Evolutionary conservation across 768 basidiomycete species (phyloP).

Genomic region (Pulveroboletus frians): DNA sequence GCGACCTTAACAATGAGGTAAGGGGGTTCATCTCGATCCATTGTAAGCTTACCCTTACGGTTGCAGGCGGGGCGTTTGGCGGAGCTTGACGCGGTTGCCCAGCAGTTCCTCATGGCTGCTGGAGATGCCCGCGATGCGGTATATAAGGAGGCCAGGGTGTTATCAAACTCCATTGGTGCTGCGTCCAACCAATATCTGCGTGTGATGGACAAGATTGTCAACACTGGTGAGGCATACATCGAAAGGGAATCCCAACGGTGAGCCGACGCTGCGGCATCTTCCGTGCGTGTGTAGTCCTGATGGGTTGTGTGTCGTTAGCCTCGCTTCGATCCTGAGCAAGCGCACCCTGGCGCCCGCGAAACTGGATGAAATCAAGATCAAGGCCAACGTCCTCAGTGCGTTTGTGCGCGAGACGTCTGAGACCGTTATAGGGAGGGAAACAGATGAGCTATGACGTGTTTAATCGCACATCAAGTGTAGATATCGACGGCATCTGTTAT

Average conservation of each 20-base stretch:
- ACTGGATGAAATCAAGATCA: slow-evolving; percentile 90
- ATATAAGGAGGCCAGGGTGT: slow-evolving; percentile 54
- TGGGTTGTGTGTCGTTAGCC: slow-evolving; percentile 36
- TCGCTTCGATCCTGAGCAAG: slow-evolving; percentile 72
- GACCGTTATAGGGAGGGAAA: slow-evolving; percentile 27
- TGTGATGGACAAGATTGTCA: slow-evolving; percentile 84
- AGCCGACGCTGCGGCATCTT: slow-evolving; percentile 13
- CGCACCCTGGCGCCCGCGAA: slow-evolving; percentile 71
- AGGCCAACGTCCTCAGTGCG: slow-evolving; percentile 76
- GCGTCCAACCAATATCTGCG: slow-evolving; percentile 76
- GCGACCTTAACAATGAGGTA: slow-evolving; percentile 69
- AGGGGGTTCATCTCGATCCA: slow-evolving; percentile 11
- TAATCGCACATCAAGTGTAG: slow-evolving; percentile 5
- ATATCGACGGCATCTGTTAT: slow-evolving; percentile 12
- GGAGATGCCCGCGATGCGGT: slow-evolving; percentile 55
- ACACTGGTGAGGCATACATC: slow-evolving; percentile 67
- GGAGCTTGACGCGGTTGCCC: slow-evolving; percentile 73
- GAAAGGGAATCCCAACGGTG: slow-evolving; percentile 85
- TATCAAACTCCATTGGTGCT: slow-evolving; percentile 46
- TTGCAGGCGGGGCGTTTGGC: slow-evolving; percentile 74
- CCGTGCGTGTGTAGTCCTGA: slow-evolving; percentile 4
- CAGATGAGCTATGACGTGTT: slow-evolving; percentile 42
- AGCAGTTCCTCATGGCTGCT: slow-evolving; percentile 63
- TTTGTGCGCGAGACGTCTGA: slow-evolving; percentile 43
- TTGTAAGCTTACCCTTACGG: slow-evolving; percentile 3